Evolutionary conservation across 2,329 filamentous ascomycete species (phyloP).

Genomic region (Penicillium sp.): DNA sequence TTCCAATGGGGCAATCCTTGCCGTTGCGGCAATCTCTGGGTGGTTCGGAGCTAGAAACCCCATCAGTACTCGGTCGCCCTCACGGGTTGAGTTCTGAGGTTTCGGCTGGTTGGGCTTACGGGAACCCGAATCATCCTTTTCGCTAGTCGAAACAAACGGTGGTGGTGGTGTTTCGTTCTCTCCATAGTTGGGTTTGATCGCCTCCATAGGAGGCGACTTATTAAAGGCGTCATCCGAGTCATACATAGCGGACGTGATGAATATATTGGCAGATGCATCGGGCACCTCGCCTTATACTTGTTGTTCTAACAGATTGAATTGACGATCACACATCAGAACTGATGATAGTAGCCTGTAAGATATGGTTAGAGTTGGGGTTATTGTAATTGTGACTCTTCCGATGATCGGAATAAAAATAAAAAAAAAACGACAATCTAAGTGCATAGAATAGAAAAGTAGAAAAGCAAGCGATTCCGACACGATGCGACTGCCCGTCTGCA

Average conservation of each 20-base stretch:
- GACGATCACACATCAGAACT: constrained; percentile 6
- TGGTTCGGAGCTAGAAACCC: constrained; percentile 61
- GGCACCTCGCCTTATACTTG: constrained; percentile 5
- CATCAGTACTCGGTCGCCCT: constrained; percentile 62
- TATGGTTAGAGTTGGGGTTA: background rate
- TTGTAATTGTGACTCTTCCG: background rate
- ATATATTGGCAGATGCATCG: constrained; percentile 13
- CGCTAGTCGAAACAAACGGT: constrained; percentile 33
- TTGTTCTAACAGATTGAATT: background rate
- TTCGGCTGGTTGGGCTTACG: constrained; percentile 35
- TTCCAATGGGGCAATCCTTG: constrained; percentile 52
- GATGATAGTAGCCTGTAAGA: background rate
- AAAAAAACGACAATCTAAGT: background rate
- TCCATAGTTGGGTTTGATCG: constrained; percentile 32
- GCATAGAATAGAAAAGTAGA: background rate
- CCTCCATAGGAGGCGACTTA: constrained; percentile 39
- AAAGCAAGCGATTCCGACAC: background rate
- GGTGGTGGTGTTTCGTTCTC: constrained; percentile 32
- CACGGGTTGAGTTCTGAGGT: constrained; percentile 49
- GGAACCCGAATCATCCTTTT: constrained; percentile 26
- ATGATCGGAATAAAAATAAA: background rate
- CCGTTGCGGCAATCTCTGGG: constrained; percentile 62
- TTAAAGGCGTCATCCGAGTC: constrained; percentile 41
- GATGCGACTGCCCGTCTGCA: constrained; percentile 3
- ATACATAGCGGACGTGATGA: constrained; percentile 41